A percentile compares a stretch with the other conserved stretches of the same genome.
phyloP scores from a whole-genome alignment of 768 basidiomycete species.

The Naganishia friedmannii region DNA sequence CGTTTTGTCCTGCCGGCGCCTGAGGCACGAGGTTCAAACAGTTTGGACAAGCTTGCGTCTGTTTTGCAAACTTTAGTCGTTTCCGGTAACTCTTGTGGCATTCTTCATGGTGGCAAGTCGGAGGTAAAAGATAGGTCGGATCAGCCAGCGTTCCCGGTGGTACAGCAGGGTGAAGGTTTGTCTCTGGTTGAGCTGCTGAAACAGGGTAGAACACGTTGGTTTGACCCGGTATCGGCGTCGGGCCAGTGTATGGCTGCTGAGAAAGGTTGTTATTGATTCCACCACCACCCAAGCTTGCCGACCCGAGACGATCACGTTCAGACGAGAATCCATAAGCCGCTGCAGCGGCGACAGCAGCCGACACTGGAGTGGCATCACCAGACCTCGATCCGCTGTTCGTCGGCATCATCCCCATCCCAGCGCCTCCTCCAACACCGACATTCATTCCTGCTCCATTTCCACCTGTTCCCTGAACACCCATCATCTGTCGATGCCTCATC shows the following conservation, averaged over 20 bases:
- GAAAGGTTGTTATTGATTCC: conserved; percentile 2
- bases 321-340: conserved; percentile 19
- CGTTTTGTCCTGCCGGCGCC: conserved; percentile 24
- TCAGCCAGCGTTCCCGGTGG: conserved; percentile 52
- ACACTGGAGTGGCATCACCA: conserved; percentile 13
- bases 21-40: conserved; percentile 41
- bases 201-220: conserved; percentile 49
- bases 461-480: conserved; percentile 6
- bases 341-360: conserved; percentile 13
- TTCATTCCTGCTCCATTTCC: conserved; percentile 37
- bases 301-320: conserved; percentile 16
- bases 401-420: conserved; percentile 6
- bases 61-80: conserved; percentile 52
- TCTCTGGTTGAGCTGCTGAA: conserved; percentile 50
- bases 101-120: conserved; percentile 55
- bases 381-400: conserved; percentile 7
- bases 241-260: conserved; percentile 12
- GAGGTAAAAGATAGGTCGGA: conserved; percentile 53
- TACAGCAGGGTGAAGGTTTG: conserved; percentile 46
- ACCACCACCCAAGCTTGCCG: not conserved
- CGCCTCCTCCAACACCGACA: too few species aligned
- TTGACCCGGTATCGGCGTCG: conserved; percentile 32
- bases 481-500: conserved; percentile 65
- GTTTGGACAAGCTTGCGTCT: conserved; percentile 51
- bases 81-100: conserved; percentile 56